Conservation (phyloP, 352 stramenopile genomes). For the Peronospora tabacina region DNA sequence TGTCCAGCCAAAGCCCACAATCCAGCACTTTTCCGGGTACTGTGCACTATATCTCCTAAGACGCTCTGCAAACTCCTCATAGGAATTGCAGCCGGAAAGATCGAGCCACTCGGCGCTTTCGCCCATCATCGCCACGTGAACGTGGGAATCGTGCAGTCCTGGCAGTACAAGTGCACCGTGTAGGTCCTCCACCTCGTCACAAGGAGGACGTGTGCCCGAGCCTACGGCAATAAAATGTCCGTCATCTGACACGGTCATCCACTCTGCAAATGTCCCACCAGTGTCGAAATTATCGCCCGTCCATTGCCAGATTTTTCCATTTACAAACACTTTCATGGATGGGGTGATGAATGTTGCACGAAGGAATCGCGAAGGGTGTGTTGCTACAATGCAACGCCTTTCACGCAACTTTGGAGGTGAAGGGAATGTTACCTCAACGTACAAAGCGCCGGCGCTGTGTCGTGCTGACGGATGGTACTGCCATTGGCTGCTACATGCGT, state of each 20-base stretch:
- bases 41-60: constrained; percentile 49
- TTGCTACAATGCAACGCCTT: too few relatives aligned
- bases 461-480: constrained; percentile 45
- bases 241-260: constrained; percentile 53
- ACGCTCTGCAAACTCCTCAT: constrained; percentile 52
- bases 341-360: neutral
- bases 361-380: neutral
- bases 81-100: constrained; percentile 61
- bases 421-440: constrained; percentile 5
- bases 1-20: constrained; percentile 84
- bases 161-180: constrained; percentile 61
- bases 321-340: constrained; percentile 43
- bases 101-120: constrained; percentile 82
- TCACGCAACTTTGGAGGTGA: neutral
- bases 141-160: constrained; percentile 84
- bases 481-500: constrained; percentile 39
- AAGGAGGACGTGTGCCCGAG: constrained; percentile 7
- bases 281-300: constrained; percentile 2
- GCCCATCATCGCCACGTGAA: constrained; percentile 81
- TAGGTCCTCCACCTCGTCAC: constrained; percentile 37
- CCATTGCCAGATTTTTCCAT: constrained; percentile 74
- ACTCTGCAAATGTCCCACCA: constrained; percentile 27
- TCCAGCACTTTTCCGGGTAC: constrained; percentile 63
- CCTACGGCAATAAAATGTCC: constrained; percentile 39
- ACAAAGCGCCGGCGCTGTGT: constrained; percentile 32